These are phyloP conservation scores for Heliosperma pusillum DNA, from an alignment of 148 eudicot genomes.

Conservation along the genomic window DNA sequence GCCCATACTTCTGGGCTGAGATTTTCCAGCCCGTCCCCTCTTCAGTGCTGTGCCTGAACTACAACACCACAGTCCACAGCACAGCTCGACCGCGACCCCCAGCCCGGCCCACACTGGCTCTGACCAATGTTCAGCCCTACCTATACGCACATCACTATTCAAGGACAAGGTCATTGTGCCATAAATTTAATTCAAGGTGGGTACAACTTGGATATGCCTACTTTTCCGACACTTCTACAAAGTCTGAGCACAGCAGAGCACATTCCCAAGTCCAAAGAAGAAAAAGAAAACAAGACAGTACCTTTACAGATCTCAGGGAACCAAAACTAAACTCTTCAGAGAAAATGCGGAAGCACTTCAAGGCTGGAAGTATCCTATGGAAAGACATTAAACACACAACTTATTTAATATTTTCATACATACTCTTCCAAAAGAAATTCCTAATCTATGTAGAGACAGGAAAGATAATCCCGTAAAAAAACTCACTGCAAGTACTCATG, in stretches of 20 bases:
- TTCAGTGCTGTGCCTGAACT: too few relatives aligned
- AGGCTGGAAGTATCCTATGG: conserved; percentile 9
- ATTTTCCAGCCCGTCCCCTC: too few relatives aligned
- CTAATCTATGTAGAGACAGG: background rate
- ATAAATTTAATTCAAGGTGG: background rate
- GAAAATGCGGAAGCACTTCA: conserved; percentile 19
- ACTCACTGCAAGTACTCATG: conserved; percentile 31
- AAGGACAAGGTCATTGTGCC: background rate
- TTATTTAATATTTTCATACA: background rate
- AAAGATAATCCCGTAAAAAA: background rate
- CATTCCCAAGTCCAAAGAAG: background rate
- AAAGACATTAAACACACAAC: conserved; percentile 12
- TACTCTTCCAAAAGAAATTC: background rate
- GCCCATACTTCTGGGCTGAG: too few relatives aligned
- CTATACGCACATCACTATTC: background rate
- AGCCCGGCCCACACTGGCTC: too few relatives aligned
- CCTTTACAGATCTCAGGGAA: background rate
- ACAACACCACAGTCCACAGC: too few relatives aligned
- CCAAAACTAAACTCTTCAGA: background rate
- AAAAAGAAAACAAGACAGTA: background rate
- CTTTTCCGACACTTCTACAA: background rate
- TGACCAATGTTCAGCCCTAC: too few relatives aligned
- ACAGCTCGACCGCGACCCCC: too few relatives aligned
- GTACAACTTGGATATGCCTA: background rate
- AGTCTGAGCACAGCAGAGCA: background rate